Conservation (phyloP, 2,329 filamentous ascomycete species). For the Fusarium pseudocircinatum region DNA sequence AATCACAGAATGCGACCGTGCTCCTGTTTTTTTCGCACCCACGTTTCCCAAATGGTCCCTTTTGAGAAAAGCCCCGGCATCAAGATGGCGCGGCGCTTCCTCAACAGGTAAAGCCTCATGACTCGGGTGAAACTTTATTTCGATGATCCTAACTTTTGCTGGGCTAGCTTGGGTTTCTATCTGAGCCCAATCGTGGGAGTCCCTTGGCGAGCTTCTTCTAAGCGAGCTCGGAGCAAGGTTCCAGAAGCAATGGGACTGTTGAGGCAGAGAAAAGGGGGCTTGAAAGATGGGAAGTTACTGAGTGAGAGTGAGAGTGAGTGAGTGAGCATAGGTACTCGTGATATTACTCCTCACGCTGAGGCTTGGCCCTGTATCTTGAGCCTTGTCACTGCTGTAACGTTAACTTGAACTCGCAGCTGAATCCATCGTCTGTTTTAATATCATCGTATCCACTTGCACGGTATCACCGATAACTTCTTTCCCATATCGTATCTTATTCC, state of each 20-base stretch:
- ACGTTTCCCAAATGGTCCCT: conserved; percentile 1
- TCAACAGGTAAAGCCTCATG: conserved; percentile 22
- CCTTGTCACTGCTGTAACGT: background rate
- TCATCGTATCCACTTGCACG: background rate
- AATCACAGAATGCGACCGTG: background rate
- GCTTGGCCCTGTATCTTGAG: background rate
- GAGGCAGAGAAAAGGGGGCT: background rate
- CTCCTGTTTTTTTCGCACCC: conserved; percentile 2
- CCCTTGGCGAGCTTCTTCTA: background rate
- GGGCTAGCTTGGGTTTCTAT: conserved; percentile 15
- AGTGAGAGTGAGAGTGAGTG: background rate
- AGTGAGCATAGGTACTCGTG: background rate
- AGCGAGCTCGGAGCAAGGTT: background rate
- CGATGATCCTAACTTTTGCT: conserved; percentile 4
- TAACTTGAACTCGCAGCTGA: background rate
- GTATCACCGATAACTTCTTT: background rate
- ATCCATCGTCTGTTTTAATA: background rate
- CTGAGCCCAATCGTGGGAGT: conserved; percentile 10
- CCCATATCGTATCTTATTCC: background rate
- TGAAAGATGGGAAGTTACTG: background rate
- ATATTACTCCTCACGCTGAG: background rate
- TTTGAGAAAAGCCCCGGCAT: conserved; percentile 24
- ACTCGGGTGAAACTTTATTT: conserved; percentile 35
- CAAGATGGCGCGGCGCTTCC: conserved; percentile 39
- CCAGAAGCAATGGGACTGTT: background rate